Base-by-base conservation (phyloP, 441 rosid genomes). In the Erodium trifolium region DNA sequence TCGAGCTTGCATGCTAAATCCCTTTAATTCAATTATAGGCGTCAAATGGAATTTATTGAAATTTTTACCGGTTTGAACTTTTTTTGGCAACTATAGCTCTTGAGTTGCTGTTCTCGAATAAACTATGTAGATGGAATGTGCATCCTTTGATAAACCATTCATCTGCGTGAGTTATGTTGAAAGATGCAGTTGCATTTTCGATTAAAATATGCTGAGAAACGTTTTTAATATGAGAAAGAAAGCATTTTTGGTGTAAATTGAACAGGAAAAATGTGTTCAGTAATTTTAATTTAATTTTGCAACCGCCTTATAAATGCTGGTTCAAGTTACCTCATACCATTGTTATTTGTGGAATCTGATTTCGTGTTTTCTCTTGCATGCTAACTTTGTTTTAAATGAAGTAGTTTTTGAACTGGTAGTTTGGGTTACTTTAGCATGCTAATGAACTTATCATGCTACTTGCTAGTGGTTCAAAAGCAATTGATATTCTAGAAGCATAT, bases 401-500 rank as follows among this genome's bases (percentile, higher is more conserved):
- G 11, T 37, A 37, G 41, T 37, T 7, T 37, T 5, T 37, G 34
- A 37, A 37, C 41, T 37, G 41, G 41, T 63, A 12, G 16, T 63
- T 41, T 70, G 45, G 17, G 37, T 57, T 16, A 18, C 55, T 7
- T 57, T 78, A 60, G n/a, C 13, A 60, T 19, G 64, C 64, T 60
- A 60, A 60, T 3, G 6, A 60, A 60, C 35, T 19, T 23, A 29
- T 60, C 65, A 18, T 60, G 65, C 65, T 59, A 59, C 63, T 23
- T 60, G 37, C 65, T 60, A 87, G 98, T 82, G 86, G 88, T 72
- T 82, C 96, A 63, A 91, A 91, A 86, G 99, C 99, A 64, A 92
- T 95, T 81, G 99, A 95, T 51, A 95, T 95, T 84, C 79, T 95
- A 80, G 98, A 95, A 73, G 99, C 99, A 53, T 95, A 85, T 82